These are phyloP conservation scores for Calonectria multiphialidica DNA, from an alignment of 2,329 filamentous ascomycete species.

Conservation along the genomic window DNA sequence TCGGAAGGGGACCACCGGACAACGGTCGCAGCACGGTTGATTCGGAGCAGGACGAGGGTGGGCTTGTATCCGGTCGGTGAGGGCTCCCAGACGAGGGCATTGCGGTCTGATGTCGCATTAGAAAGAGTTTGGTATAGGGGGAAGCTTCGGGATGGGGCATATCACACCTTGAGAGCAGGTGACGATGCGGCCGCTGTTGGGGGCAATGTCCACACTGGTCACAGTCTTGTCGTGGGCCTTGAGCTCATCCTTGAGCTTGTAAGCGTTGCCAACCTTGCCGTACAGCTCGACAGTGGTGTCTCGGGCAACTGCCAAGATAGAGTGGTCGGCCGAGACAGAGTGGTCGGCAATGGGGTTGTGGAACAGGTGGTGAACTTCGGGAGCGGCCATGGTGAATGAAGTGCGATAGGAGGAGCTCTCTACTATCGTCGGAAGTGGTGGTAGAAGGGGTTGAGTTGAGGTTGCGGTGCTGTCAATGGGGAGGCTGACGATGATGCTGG, in stretches of 20 bases:
- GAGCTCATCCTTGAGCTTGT: conserved; percentile 89
- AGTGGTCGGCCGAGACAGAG: conserved; percentile 94
- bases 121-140: neutral
- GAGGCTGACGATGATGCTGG: conserved; percentile 35
- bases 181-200: conserved; percentile 90
- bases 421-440: conserved; percentile 77
- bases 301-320: conserved; percentile 89
- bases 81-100: conserved; percentile 97
- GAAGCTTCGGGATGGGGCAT: neutral
- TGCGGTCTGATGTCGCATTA: conserved; percentile 76
- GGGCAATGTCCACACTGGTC: conserved; percentile 95
- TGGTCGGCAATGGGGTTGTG: conserved; percentile 97
- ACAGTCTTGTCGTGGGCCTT: conserved; percentile 98
- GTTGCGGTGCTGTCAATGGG: conserved; percentile 32
- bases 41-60: conserved; percentile 94
- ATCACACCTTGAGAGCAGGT: conserved; percentile 91
- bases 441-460: conserved; percentile 30
- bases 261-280: conserved; percentile 76
- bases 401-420: conserved; percentile 79
- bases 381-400: conserved; percentile 75
- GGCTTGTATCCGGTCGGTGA: conserved; percentile 95
- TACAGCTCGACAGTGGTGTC: conserved; percentile 94
- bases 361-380: conserved; percentile 97
- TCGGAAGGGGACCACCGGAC: conserved; percentile 98
- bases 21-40: conserved; percentile 96